Evolutionary conservation across 2,329 filamentous ascomycete genomes (phyloP), one percentile per base, ranked within the genome.

Genomic region (Fusarium aywerte): DNA sequence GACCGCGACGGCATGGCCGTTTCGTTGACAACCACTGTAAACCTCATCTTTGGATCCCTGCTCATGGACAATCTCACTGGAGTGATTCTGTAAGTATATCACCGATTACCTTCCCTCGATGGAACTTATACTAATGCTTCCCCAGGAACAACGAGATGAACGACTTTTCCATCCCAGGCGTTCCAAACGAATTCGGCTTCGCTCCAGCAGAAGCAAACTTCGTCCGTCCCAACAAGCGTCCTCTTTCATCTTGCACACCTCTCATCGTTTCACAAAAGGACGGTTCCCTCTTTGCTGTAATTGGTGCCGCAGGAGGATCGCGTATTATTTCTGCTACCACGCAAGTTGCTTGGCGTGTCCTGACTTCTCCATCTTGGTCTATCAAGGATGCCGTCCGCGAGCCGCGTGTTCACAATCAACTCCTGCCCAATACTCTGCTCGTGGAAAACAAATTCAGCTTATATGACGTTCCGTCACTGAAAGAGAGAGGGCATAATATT

Each of bases 131-230:
- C 50, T 39, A 8, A 50, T 3, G 2, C 4, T 27, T 3, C 13
- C 1, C 3, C 35, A 81, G 78, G 25, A 90, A 89, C 77, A 83
- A 89, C 76, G 85, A 90, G 77, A 87, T 87, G 84, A 85, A 89
- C 81, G 93, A 97, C 80, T 97, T 97, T 81, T 92, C 90, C 47
- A 93, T 97, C 72, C 94, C 95, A 1, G 87, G 87, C 52, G 81
- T 85, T 3, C 84, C 83, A 58, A 97, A 97, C 76, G 88, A 89
- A 25, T 98, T 97, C 76, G 93, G 93, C 51, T 97, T 93, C 80
- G 86, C 90, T 42, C 93, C 95, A 3, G 90, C 88, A 1, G 87
- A 88, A 5, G 85, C 89, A 42, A 97, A 98, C 83, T 97, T 89
- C 76, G 89, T 97, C 76, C 85, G 88, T 7, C 88, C 92, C 0